Evolutionary conservation across 371 early-diverging fungal genomes (phyloP).

Genomic region (Mortierella sp.): DNA sequence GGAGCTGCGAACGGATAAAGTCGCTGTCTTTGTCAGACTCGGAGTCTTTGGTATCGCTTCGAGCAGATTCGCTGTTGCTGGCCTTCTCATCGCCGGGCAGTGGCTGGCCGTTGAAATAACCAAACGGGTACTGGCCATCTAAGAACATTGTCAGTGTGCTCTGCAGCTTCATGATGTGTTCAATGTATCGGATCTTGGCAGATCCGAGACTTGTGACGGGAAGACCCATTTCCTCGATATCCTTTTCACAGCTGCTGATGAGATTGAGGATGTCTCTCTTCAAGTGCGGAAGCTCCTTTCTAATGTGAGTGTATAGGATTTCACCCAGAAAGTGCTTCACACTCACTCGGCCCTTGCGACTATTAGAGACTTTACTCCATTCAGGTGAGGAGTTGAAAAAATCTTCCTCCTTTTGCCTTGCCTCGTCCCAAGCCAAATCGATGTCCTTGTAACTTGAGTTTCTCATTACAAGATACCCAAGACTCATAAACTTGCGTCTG

Average conservation of each 20-base stretch:
- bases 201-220: conserved; percentile 1
- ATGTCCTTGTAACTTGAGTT: conserved; percentile 38
- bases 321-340: conserved; percentile 27
- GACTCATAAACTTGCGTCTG: conserved; percentile 38
- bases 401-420: conserved; percentile 15
- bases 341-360: conserved; percentile 20
- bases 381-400: conserved; percentile 27
- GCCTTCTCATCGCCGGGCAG: no score
- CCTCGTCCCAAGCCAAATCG: conserved; percentile 32
- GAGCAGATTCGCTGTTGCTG: no score
- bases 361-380: conserved; percentile 18
- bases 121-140: conserved; percentile 26
- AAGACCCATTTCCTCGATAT: conserved; percentile 22
- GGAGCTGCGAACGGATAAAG: no score
- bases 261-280: conserved; percentile 22
- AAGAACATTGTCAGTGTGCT: conserved; percentile 18
- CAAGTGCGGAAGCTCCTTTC: conserved; percentile 35
- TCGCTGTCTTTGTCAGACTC: conserved; percentile 15
- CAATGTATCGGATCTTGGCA: conserved; percentile 26
- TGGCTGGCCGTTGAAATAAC: conserved; percentile 20
- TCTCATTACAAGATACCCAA: conserved; percentile 44
- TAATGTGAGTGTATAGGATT: conserved; percentile 29
- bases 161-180: conserved; percentile 22
- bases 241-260: conserved; percentile 15
- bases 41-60: no score